Percentiles rank a stretch among this genome's conserved stretches.
Evolutionary conservation across 108 stramenopile species (phyloP).

Genomic region (Pseudonitzschia pungens): DNA sequence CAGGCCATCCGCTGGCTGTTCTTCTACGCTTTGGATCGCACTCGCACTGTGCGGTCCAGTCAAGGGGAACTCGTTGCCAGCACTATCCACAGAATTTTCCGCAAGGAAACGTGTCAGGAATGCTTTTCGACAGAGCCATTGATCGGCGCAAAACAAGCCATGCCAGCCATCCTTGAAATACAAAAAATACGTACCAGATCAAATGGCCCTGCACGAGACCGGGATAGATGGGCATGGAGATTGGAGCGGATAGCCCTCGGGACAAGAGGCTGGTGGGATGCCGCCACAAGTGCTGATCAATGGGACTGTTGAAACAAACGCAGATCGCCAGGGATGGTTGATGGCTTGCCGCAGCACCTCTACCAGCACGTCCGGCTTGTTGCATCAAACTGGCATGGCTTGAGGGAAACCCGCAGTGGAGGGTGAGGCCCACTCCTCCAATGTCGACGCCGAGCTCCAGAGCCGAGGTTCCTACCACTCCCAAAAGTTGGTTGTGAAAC

Average conservation of each 20-base stretch:
- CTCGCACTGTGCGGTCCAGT: constrained; percentile 36
- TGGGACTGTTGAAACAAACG: constrained; percentile 84
- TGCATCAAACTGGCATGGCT: constrained; percentile 75
- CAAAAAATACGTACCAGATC: constrained; percentile 39
- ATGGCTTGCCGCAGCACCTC: constrained; percentile 46
- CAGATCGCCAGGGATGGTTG: constrained; percentile 80
- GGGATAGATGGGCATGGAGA: constrained; percentile 75
- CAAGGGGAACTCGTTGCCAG: constrained; percentile 87
- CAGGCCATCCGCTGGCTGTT: constrained; percentile 10
- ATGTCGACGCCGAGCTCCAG: constrained; percentile 97
- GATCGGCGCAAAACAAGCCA: neutral
- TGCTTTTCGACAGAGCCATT: neutral
- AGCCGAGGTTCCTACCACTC: constrained; percentile 89
- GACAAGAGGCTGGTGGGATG: constrained; percentile 72
- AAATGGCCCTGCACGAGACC: constrained; percentile 85
- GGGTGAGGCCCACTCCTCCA: constrained; percentile 89
- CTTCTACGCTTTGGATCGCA: constrained; percentile 20
- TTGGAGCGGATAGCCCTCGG: constrained; percentile 67
- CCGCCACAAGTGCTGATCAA: constrained; percentile 86
- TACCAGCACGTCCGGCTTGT: constrained; percentile 95
- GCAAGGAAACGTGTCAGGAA: neutral
- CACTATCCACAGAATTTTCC: constrained; percentile 30
- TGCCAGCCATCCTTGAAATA: neutral
- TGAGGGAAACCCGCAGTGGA: constrained; percentile 92
- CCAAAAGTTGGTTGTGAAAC: constrained; percentile 83